Percentiles rank a stretch among this genome's conserved stretches.
Evolutionary conservation across 768 basidiomycete genomes (phyloP).

Genomic region (Podaxis carcinomalis): DNA sequence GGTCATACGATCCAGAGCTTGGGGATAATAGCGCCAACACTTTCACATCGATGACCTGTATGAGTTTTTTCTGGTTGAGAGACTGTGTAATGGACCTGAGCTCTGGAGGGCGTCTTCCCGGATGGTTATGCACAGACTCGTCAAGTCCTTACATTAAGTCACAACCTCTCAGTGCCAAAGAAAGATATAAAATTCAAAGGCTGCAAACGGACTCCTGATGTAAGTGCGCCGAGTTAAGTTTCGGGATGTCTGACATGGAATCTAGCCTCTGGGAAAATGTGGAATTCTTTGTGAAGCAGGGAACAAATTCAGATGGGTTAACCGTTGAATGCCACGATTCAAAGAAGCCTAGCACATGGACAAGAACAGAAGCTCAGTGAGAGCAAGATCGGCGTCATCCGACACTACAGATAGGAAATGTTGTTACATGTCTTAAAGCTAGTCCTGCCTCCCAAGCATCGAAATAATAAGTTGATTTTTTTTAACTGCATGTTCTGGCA

Average conservation of each 20-base stretch:
- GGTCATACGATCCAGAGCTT: not conserved
- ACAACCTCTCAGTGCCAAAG: not conserved
- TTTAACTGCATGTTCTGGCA: too few relatives aligned
- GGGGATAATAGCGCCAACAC: not conserved
- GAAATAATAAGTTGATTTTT: too few relatives aligned
- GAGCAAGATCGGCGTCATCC: not conserved
- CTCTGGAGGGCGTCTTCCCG: not conserved
- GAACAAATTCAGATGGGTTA: not conserved
- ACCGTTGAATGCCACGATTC: not conserved
- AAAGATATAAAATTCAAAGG: not conserved
- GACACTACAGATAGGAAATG: not conserved
- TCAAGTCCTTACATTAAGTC: too few relatives aligned
- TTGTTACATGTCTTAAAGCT: not conserved
- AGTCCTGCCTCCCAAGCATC: not conserved
- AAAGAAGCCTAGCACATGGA: not conserved
- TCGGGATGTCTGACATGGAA: not conserved
- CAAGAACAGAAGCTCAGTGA: not conserved
- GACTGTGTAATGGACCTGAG: not conserved
- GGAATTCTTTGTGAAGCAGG: not conserved
- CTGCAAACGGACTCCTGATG: not conserved
- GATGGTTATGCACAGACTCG: not conserved
- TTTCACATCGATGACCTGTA: not conserved
- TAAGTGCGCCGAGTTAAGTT: not conserved
- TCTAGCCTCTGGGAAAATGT: not conserved
- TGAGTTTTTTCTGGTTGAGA: not conserved